These are phyloP conservation scores for Metschnikowia colocasiae DNA, from an alignment of 805 yeast species.

Conservation along the genomic window DNA sequence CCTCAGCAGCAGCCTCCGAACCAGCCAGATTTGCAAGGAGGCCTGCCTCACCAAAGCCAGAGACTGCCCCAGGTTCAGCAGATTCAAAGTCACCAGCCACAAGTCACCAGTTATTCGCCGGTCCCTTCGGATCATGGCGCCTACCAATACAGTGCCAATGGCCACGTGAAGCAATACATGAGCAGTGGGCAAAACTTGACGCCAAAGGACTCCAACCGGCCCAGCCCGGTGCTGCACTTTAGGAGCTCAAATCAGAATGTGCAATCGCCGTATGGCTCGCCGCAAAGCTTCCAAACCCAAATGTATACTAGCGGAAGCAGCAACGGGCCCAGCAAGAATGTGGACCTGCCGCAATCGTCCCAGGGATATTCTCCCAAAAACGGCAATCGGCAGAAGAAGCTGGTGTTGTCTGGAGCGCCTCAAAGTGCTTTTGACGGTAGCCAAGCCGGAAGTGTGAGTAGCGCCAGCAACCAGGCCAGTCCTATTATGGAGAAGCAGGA, in stretches of 20 bases:
- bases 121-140: conserved; percentile 2
- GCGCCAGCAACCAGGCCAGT: conserved; percentile 2
- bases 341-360: conserved; percentile 27
- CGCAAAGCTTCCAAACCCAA: conserved; percentile 1
- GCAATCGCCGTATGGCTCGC: conserved; percentile 20
- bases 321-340: conserved; percentile 19
- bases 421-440: conserved; percentile 1
- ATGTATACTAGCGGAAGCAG: conserved; percentile 13
- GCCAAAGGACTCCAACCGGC: conserved; percentile 6
- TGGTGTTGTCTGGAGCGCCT: conserved; percentile 3
- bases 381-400: conserved; percentile 21
- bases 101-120: conserved; percentile 1
- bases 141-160: conserved; percentile 3
- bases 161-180: conserved; percentile 3
- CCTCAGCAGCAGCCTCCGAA: conserved; percentile 11
- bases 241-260: not conserved
- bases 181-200: conserved; percentile 1
- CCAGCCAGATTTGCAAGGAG: not conserved
- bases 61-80: conserved; percentile 3
- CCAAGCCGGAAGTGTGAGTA: conserved; percentile 1
- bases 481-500: conserved; percentile 3
- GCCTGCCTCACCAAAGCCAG: not conserved
- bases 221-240: conserved; percentile 9
- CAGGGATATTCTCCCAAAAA: conserved; percentile 33
- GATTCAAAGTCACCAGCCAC: not conserved